Percentiles rank a stretch among this genome's conserved stretches.
Evolutionary conservation across 2,329 filamentous ascomycete species (phyloP).

Genomic region (Fusarium domesticum): DNA sequence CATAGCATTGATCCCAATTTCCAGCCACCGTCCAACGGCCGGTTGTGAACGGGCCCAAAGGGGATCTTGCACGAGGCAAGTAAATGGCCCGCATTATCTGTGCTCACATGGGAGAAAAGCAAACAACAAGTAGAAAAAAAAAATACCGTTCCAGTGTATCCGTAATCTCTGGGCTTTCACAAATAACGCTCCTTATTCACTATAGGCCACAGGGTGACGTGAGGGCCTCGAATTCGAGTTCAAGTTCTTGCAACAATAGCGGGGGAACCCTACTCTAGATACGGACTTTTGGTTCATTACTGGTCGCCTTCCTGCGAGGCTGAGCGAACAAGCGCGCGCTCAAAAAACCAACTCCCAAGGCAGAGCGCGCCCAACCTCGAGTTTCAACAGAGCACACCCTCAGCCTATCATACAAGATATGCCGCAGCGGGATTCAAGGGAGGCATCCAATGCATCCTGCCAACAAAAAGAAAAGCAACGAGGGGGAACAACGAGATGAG

Average conservation of each 20-base stretch:
- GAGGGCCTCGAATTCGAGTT: slow-evolving; percentile 11
- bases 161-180: neutral
- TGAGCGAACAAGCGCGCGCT: slow-evolving; percentile 4
- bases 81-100: slow-evolving; percentile 21
- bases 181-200: slow-evolving; percentile 14
- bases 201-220: slow-evolving; percentile 18
- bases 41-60: slow-evolving; percentile 19
- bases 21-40: slow-evolving; percentile 12
- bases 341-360: slow-evolving; percentile 1
- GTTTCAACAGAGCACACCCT: neutral
- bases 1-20: slow-evolving; percentile 13
- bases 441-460: slow-evolving; percentile 17
- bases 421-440: slow-evolving; percentile 10
- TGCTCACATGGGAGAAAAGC: slow-evolving; percentile 8
- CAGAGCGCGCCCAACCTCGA: neutral
- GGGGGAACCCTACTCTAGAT: slow-evolving; percentile 1
- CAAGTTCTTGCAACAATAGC: slow-evolving; percentile 17
- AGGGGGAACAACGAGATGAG: slow-evolving; percentile 8
- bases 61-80: slow-evolving; percentile 13
- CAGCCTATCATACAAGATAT: slow-evolving; percentile 2
- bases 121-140: neutral
- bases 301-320: slow-evolving; percentile 14
- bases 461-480: slow-evolving; percentile 14
- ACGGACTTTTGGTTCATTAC: slow-evolving; percentile 1
- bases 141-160: neutral